Evolutionary conservation across 768 basidiomycete genomes (phyloP).

Genomic region (Rhodosporidiobolus sp.): DNA sequence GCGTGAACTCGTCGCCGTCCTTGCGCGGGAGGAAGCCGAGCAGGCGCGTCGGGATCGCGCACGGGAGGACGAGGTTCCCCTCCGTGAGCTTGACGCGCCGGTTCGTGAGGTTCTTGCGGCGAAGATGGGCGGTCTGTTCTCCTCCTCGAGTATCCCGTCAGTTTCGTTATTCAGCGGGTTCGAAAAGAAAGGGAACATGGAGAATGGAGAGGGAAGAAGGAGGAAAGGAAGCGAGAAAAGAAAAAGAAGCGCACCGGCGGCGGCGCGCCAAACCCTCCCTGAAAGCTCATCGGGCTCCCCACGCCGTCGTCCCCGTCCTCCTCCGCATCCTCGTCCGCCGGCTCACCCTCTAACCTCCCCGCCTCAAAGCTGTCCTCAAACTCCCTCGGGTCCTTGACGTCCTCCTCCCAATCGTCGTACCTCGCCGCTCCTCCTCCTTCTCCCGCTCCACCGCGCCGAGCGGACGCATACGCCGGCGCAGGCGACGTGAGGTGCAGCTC

Average conservation of each 20-base stretch:
- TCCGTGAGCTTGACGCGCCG: slow-evolving; percentile 69
- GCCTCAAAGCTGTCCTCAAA: slow-evolving; percentile 37
- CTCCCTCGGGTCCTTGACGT: slow-evolving; percentile 23
- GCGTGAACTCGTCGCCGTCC: slow-evolving; percentile 68
- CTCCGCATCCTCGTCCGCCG: neutral
- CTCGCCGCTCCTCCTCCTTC: slow-evolving; percentile 42
- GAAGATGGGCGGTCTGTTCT: slow-evolving; percentile 26
- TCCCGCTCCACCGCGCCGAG: no score
- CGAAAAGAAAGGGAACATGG: neutral
- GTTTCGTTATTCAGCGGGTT: neutral
- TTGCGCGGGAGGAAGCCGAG: slow-evolving; percentile 63
- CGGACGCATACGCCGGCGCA: slow-evolving; percentile 30
- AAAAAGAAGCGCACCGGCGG: slow-evolving; percentile 14
- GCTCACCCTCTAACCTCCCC: neutral
- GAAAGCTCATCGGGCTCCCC: slow-evolving; percentile 6
- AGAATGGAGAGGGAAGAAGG: neutral
- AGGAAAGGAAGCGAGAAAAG: neutral
- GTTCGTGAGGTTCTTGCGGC: slow-evolving; percentile 33
- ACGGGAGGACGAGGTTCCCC: slow-evolving; percentile 81
- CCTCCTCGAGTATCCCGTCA: no score
- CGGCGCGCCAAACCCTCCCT: slow-evolving; percentile 34
- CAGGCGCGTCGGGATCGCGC: slow-evolving; percentile 78
- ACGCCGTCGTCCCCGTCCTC: slow-evolving; percentile 4
- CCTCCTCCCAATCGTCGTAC: slow-evolving; percentile 24
- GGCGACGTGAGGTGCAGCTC: slow-evolving; percentile 16